phyloP scores from a whole-genome alignment of 169 alveolate species.

The Amoebophrya sp. region DNA sequence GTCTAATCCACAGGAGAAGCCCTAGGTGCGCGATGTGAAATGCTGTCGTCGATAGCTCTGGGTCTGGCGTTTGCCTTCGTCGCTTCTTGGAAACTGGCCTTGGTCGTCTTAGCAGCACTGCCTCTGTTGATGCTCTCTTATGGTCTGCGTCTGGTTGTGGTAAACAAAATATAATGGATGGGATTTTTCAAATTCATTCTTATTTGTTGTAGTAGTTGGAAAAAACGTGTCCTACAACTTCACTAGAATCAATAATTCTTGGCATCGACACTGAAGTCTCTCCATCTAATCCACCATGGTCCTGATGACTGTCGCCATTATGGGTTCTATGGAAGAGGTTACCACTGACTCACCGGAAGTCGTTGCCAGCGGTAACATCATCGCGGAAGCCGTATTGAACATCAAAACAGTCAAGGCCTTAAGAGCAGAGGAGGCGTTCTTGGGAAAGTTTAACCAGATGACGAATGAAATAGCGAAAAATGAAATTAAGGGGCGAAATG shows the following conservation, averaged over 20 bases:
- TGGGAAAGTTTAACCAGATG: not conserved
- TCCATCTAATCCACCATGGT: not conserved
- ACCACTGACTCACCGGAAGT: conserved; percentile 31
- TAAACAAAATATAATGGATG: too few species aligned
- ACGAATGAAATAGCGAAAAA: not conserved
- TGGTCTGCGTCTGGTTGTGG: too few species aligned
- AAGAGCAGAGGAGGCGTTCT: conserved; percentile 52
- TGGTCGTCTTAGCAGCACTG: conserved; percentile 47
- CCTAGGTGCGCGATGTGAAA: conserved; percentile 37
- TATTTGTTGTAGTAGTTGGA: too few species aligned
- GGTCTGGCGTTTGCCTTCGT: conserved; percentile 53
- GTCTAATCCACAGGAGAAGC: too few species aligned
- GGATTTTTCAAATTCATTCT: too few species aligned
- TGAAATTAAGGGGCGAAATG: too few species aligned
- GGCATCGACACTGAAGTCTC: too few species aligned
- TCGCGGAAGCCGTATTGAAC: conserved; percentile 62
- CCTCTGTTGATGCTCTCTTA: conserved; percentile 49
- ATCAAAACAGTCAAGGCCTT: conserved; percentile 64
- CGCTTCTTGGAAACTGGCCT: conserved; percentile 51
- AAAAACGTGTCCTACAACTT: too few species aligned
- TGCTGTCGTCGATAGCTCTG: conserved; percentile 42
- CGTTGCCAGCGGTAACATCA: conserved; percentile 55
- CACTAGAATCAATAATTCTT: too few species aligned
- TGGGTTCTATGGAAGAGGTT: conserved; percentile 8
- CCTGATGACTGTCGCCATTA: not conserved